Evolutionary conservation across 2,329 filamentous ascomycete genomes (phyloP).

Genomic region (Penicillium aurantiogriseum): DNA sequence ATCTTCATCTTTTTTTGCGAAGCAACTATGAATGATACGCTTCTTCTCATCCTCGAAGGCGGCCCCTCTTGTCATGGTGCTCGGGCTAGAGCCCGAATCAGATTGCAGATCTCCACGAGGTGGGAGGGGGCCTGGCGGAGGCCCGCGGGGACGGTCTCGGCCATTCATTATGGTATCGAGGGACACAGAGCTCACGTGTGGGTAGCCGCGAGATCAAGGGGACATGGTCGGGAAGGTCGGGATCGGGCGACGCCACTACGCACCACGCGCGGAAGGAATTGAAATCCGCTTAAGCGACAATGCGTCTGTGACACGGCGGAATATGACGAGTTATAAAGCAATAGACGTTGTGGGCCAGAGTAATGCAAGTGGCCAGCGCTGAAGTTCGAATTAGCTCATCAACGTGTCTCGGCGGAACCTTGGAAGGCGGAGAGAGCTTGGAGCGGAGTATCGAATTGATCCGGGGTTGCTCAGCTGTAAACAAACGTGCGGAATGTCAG

Average conservation of each 20-base stretch:
- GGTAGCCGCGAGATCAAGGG: slow-evolving; percentile 28
- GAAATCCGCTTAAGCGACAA: neutral
- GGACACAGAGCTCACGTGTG: slow-evolving; percentile 27
- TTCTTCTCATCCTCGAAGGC: slow-evolving; percentile 95
- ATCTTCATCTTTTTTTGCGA: slow-evolving; percentile 82
- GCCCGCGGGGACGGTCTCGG: slow-evolving; percentile 37
- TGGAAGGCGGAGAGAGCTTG: slow-evolving; percentile 33
- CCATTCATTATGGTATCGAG: slow-evolving; percentile 35
- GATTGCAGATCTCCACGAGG: slow-evolving; percentile 35
- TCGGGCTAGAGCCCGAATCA: slow-evolving; percentile 34
- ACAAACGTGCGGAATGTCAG: neutral
- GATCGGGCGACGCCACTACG: slow-evolving; percentile 15
- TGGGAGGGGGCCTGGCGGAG: slow-evolving; percentile 28
- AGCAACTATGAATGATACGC: slow-evolving; percentile 92
- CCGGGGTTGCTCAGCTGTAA: slow-evolving; percentile 6
- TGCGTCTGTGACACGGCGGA: neutral
- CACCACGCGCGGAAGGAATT: slow-evolving; percentile 10
- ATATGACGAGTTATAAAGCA: slow-evolving; percentile 3
- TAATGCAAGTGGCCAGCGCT: slow-evolving; percentile 16
- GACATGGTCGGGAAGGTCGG: slow-evolving; percentile 32
- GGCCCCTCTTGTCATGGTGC: slow-evolving; percentile 60
- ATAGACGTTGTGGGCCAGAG: slow-evolving; percentile 4
- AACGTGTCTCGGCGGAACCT: slow-evolving; percentile 20
- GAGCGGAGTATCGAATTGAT: slow-evolving; percentile 24
- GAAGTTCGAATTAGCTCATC: slow-evolving; percentile 10